Conservation (phyloP, 2,329 filamentous ascomycete genomes). For the Fusarium sp. region DNA sequence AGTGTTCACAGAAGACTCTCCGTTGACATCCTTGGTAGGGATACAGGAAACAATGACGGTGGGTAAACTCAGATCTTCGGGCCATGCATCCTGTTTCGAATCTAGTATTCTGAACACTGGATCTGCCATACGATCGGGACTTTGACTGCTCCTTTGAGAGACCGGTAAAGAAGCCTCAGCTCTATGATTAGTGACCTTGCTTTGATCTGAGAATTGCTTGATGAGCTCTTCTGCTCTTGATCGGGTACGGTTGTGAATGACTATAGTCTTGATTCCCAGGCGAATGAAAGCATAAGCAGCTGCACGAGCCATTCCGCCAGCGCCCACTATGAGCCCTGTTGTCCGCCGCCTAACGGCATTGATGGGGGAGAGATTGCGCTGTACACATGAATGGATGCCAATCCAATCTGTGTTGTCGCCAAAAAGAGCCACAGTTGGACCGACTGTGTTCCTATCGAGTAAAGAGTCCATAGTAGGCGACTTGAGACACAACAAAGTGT, state of each 20-base stretch:
- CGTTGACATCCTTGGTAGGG: not conserved
- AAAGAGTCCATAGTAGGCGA: not conserved
- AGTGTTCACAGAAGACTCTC: not conserved
- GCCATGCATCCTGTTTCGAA: not conserved
- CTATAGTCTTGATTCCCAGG: not conserved
- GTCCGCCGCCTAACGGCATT: slow-evolving; percentile 11
- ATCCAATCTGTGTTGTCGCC: slow-evolving; percentile 19
- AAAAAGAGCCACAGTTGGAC: not conserved
- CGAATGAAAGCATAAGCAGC: not conserved
- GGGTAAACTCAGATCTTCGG: not conserved
- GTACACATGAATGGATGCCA: slow-evolving; percentile 1
- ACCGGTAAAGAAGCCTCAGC: accelerated
- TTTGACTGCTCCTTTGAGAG: accelerated
- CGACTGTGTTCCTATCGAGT: not conserved
- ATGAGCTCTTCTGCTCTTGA: not conserved
- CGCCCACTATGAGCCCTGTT: slow-evolving; percentile 4
- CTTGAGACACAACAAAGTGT: not conserved
- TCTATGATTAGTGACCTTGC: accelerated
- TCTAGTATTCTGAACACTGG: not conserved
- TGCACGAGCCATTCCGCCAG: slow-evolving; percentile 17
- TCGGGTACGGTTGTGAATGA: slow-evolving; percentile 1
- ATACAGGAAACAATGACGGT: slow-evolving; percentile 1
- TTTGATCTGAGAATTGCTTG: not conserved
- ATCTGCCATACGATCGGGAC: not conserved
- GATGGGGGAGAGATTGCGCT: slow-evolving; percentile 7